A percentile compares a stretch with the other conserved stretches of the same genome.
Evolutionary conservation across 345 rosid genomes (phyloP).

Genomic region (Atalantia buxifolia): DNA sequence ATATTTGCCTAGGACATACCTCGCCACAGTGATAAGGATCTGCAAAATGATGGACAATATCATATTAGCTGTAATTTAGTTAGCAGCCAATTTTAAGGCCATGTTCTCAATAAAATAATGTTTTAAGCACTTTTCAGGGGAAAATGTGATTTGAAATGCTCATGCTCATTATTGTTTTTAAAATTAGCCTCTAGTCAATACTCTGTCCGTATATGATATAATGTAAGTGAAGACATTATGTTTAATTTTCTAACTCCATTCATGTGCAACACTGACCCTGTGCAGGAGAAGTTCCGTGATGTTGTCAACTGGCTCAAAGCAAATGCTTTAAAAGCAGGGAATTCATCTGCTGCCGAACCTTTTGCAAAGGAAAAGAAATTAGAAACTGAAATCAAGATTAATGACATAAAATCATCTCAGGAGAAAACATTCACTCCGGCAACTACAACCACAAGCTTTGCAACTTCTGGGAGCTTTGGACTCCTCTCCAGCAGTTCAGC

Average conservation of each 20-base stretch:
- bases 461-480: conserved; percentile 16
- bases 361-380: conserved; percentile 38
- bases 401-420: conserved; percentile 27
- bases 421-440: conserved; percentile 35
- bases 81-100: neutral
- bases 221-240: neutral
- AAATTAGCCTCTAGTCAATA: neutral
- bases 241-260: conserved; percentile 4
- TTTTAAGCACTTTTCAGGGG: neutral
- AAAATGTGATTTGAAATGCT: neutral
- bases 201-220: neutral
- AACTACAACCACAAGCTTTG: conserved; percentile 19
- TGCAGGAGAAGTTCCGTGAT: conserved; percentile 82
- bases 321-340: conserved; percentile 49
- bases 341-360: conserved; percentile 37
- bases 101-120: neutral
- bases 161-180: neutral
- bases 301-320: conserved; percentile 85
- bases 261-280: neutral
- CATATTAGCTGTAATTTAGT: neutral
- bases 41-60: neutral
- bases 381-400: conserved; percentile 40
- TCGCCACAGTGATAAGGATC: neutral
- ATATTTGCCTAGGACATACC: neutral
- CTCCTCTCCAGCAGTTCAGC: conserved; percentile 21